Evolutionary conservation across 2,329 filamentous ascomycete species (phyloP), one percentile per base, ranked within the genome.

Genomic region (Sarocladium kiliense): DNA sequence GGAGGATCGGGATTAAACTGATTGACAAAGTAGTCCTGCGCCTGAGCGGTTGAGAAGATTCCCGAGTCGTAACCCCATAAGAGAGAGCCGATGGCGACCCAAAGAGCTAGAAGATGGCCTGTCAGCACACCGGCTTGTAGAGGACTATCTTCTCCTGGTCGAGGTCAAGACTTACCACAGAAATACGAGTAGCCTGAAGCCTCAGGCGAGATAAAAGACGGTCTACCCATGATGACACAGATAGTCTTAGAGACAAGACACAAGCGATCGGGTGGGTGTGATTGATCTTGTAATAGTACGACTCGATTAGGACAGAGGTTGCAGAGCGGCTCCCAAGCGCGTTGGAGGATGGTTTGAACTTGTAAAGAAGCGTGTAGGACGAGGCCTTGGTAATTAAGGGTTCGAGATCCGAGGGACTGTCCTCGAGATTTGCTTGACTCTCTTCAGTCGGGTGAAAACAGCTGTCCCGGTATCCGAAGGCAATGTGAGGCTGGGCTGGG

Each of bases 11-110:
- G 50, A 23, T 37, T 6, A 30, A 53, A 53, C 30, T 23, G 32
- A 16, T 53, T n/a, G 3, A 26, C 23, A 19, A 53, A 53, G 19
- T 53, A 53, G 6, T 34, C 21, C 50, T 53, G 50, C 11, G 50
- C 50, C 50, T 53, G 50, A 12, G 50, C 50, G 4, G 50, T 53
- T 5, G 27, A 34, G 32, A 53, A 53, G 32, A 53, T 53, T 3
- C 50, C 50, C 7, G 50, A 53, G 50, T 53, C 50, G 25, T 53
- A 53, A 5, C 50, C 50, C 50, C 50, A 53, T 10, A 53, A 30
- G 16, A 53, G 50, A 18, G 50, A 53, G 27, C 50, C 50, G 50
- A 53, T 53, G 50, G 21, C 30, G 14, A 53, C 50, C 30, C 50
- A 26, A 16, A 53, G 23, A 5, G 50, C 50, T 45, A 19, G 4